Conservation (phyloP, 192 early-diverging fungal species). For the Martensiomyces pterosporus region DNA sequence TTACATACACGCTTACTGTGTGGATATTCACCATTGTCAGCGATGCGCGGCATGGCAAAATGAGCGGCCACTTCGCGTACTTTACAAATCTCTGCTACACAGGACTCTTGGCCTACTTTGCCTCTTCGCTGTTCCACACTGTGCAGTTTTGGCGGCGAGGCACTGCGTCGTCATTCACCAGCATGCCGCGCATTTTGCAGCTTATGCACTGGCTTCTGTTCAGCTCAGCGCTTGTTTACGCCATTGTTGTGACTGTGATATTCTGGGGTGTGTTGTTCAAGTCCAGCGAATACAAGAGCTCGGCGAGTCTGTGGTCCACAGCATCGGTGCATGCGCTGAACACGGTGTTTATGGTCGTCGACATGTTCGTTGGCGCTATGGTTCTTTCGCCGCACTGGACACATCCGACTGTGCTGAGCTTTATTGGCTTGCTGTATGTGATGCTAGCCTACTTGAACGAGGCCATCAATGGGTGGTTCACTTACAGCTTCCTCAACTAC, state of each 20-base stretch:
- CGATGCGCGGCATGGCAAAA: conserved; percentile 14
- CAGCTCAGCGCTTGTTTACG: conserved; percentile 29
- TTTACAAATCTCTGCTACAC: conserved; percentile 46
- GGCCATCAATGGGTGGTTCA: conserved; percentile 36
- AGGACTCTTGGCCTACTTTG: conserved; percentile 28
- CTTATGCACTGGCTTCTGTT: conserved; percentile 46
- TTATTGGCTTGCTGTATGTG: conserved; percentile 23
- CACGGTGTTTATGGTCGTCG: conserved; percentile 14
- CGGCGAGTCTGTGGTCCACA: conserved; percentile 17
- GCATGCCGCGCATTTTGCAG: conserved; percentile 25
- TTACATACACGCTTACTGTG: conserved; percentile 24
- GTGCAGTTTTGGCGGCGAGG: conserved; percentile 5
- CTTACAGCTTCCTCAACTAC: conserved; percentile 40
- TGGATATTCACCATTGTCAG: conserved; percentile 26
- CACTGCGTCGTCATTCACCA: conserved; percentile 6
- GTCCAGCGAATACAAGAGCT: conserved; percentile 3
- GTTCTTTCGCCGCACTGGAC: conserved; percentile 35
- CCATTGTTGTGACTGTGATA: conserved; percentile 23
- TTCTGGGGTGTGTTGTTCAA: conserved; percentile 38
- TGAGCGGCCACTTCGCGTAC: conserved; percentile 31
- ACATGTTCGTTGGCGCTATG: conserved; percentile 24
- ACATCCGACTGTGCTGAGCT: conserved; percentile 17
- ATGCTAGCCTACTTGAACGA: conserved; percentile 32
- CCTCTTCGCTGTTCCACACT: conserved; percentile 20
- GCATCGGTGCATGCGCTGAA: conserved; percentile 40